phyloP scores from a whole-genome alignment of 768 basidiomycete genomes.

The Kwoniella newhampshirensis region DNA sequence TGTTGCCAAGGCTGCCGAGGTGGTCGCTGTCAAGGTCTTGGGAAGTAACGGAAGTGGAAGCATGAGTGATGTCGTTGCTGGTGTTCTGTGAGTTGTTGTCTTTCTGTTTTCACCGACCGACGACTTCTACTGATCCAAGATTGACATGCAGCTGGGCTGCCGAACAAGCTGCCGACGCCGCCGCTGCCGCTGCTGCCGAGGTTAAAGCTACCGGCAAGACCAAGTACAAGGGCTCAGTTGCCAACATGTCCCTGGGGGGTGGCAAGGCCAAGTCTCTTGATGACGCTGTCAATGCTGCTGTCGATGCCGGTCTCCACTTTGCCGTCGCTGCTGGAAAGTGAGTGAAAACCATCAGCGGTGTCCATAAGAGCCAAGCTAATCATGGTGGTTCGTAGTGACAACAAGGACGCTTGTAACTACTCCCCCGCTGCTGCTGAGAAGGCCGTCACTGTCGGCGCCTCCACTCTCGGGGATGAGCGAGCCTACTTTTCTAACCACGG shows the following conservation, averaged over 20 bases:
- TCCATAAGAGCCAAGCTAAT: neutral
- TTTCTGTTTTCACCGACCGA: neutral
- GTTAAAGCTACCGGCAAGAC: conserved; percentile 71
- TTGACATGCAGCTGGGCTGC: conserved; percentile 62
- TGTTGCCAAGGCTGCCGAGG: conserved; percentile 86
- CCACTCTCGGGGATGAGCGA: conserved; percentile 55
- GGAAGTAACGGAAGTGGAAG: conserved; percentile 91
- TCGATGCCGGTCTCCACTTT: conserved; percentile 82
- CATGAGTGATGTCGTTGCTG: conserved; percentile 89
- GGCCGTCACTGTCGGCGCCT: conserved; percentile 90
- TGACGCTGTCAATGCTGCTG: conserved; percentile 78
- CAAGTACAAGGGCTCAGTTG: conserved; percentile 77
- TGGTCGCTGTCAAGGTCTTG: conserved; percentile 59
- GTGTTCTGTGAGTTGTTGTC: conserved; percentile 61
- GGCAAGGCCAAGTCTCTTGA: conserved; percentile 86
- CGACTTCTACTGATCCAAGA: neutral
- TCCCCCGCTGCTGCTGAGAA: conserved; percentile 87
- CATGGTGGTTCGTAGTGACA: conserved; percentile 62
- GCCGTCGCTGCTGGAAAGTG: conserved; percentile 85
- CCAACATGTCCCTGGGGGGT: conserved; percentile 92
- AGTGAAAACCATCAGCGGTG: conserved; percentile 13
- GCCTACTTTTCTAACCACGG: conserved; percentile 83
- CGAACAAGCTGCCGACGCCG: conserved; percentile 58
- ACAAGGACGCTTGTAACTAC: conserved; percentile 84
- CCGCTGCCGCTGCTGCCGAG: conserved; percentile 65